Conservation (phyloP, 768 basidiomycete genomes). For the Exsudoporus frostii region DNA sequence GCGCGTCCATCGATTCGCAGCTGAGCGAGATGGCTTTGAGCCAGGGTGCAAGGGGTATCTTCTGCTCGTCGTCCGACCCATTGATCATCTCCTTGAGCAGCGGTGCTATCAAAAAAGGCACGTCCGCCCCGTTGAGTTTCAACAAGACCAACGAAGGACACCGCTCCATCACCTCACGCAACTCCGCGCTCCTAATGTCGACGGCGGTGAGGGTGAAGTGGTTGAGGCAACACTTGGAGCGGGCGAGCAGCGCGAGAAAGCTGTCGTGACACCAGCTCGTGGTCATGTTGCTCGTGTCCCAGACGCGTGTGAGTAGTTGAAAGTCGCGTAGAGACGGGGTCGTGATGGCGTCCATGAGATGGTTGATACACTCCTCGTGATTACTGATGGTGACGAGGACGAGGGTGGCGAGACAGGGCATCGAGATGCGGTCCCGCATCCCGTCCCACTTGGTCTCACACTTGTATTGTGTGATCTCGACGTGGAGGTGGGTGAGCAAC, state of each 20-base stretch:
- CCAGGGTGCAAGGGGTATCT: constrained; percentile 26
- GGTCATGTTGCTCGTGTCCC: constrained; percentile 29
- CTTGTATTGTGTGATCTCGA: constrained; percentile 32
- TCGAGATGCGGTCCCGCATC: constrained; percentile 19
- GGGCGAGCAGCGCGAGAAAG: constrained; percentile 24
- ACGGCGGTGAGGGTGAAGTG: constrained; percentile 30
- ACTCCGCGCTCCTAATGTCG: constrained; percentile 18
- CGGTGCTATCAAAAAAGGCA: constrained; percentile 21
- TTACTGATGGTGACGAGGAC: constrained; percentile 30
- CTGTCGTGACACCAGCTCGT: constrained; percentile 31
- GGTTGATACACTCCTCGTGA: constrained; percentile 28
- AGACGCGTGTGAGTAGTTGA: constrained; percentile 32
- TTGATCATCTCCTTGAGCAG: constrained; percentile 25
- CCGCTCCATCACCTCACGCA: constrained; percentile 25
- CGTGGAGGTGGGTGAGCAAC: constrained; percentile 27
- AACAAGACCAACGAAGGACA: constrained; percentile 30
- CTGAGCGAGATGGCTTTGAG: constrained; percentile 30
- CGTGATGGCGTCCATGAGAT: constrained; percentile 26
- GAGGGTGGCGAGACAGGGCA: constrained; percentile 30
- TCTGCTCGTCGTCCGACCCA: constrained; percentile 13
- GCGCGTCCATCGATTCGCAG: constrained; percentile 25
- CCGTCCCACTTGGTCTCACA: constrained; percentile 28
- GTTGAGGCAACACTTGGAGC: constrained; percentile 29
- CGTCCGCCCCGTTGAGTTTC: constrained; percentile 27
- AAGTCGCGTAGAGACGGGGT: constrained; percentile 27